Percentiles rank a stretch among this genome's conserved stretches.
Conservation (phyloP, 345 rosid genomes). For the Eucalyptus marginata region DNA sequence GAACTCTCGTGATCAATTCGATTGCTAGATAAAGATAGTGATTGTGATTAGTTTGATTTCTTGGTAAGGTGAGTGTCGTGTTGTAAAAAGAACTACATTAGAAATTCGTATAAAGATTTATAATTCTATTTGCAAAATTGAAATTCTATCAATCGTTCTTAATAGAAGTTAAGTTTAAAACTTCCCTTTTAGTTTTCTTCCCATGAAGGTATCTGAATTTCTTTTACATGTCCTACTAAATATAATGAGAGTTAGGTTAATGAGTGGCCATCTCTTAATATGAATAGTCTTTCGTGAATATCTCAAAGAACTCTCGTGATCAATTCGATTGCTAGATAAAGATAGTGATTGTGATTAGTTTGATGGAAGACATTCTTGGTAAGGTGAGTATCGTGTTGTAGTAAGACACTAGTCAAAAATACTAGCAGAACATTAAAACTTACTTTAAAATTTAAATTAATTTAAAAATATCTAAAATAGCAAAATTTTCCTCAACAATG, state of each 20-base stretch:
- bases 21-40: too few species aligned
- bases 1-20: too few species aligned
- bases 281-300: neutral
- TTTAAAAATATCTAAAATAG: neutral
- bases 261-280: neutral
- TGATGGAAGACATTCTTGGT: neutral
- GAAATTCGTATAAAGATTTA: accelerated
- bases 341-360: neutral
- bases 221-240: neutral
- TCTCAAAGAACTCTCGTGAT: neutral
- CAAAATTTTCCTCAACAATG: neutral
- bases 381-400: too few species aligned
- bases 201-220: neutral
- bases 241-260: neutral
- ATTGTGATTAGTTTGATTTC: too few species aligned
- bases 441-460: neutral
- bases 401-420: neutral
- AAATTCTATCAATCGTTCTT: neutral
- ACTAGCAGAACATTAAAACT: neutral
- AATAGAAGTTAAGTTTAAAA: neutral
- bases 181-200: neutral
- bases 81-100: neutral
- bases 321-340: neutral
- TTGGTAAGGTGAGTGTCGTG: too few species aligned
- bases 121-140: neutral